These are phyloP conservation scores for Tricholoma sp. DNA, from an alignment of 768 basidiomycete genomes.

Conservation along the genomic window DNA sequence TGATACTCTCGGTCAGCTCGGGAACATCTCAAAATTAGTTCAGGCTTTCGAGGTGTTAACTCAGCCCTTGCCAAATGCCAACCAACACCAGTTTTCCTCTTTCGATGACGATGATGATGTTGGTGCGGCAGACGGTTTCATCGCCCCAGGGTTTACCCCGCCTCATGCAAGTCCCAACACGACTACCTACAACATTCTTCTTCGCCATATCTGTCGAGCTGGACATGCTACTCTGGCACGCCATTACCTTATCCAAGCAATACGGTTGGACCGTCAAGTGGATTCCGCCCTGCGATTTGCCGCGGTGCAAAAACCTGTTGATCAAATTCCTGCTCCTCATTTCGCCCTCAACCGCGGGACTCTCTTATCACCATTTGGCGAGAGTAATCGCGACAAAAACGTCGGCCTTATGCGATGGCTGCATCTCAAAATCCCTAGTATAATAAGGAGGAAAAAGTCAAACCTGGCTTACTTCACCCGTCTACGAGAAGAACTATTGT, in stretches of 20 bases:
- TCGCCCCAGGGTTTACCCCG: slow-evolving; percentile 30
- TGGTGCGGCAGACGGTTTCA: slow-evolving; percentile 34
- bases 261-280: slow-evolving; percentile 36
- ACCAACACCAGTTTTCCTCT: slow-evolving; percentile 41
- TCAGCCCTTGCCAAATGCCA: slow-evolving; percentile 54
- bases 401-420: slow-evolving; percentile 60
- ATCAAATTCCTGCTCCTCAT: slow-evolving; percentile 41
- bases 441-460: slow-evolving; percentile 44
- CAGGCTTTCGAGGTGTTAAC: slow-evolving; percentile 78
- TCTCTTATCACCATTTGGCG: slow-evolving; percentile 52
- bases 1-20: slow-evolving; percentile 59
- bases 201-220: slow-evolving; percentile 49
- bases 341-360: slow-evolving; percentile 52
- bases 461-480: slow-evolving; percentile 26
- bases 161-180: slow-evolving; percentile 55
- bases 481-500: neutral
- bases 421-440: slow-evolving; percentile 35
- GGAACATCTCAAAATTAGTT: slow-evolving; percentile 61
- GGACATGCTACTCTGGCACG: slow-evolving; percentile 52
- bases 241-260: slow-evolving; percentile 60
- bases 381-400: slow-evolving; percentile 55
- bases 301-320: slow-evolving; percentile 15
- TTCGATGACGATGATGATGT: slow-evolving; percentile 71
- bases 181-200: slow-evolving; percentile 57
- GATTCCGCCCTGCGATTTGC: slow-evolving; percentile 26